Percentiles rank a stretch among this genome's conserved stretches.
Conservation (phyloP, 164 flowering plant species). For the Tinospora cordifolia region DNA sequence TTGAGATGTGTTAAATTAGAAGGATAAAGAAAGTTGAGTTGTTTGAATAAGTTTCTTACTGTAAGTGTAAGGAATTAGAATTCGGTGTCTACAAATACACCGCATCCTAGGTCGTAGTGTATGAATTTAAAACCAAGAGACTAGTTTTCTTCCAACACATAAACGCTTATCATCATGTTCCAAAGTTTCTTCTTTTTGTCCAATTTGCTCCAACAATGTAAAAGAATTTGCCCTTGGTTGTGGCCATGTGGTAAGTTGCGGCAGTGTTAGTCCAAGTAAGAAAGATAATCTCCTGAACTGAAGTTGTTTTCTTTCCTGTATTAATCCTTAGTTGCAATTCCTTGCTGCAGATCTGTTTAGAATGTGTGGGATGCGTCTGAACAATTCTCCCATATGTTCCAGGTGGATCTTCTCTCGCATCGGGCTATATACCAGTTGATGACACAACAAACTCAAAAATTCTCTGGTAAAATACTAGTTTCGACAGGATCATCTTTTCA, state of each 20-base stretch:
- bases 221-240: conserved; percentile 55
- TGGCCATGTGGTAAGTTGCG: conserved; percentile 47
- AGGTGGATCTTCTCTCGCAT: conserved; percentile 33
- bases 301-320: background rate
- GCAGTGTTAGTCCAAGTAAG: background rate
- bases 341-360: conserved; percentile 36
- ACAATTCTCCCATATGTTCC: conserved; percentile 50
- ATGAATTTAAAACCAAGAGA: no score
- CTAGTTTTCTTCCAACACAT: no score
- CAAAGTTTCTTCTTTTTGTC: conserved; percentile 20
- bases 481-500: no score
- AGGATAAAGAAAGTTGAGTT: no score
- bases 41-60: background rate
- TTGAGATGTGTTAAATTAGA: no score
- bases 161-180: no score
- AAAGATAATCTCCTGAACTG: background rate
- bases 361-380: conserved; percentile 41
- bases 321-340: background rate
- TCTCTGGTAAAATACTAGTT: no score
- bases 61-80: background rate
- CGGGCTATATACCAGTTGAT: conserved; percentile 30
- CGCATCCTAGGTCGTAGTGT: no score
- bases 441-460: no score
- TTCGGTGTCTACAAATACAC: no score
- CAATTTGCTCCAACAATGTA: conserved; percentile 45